Evolutionary conservation across 495 filamentous ascomycete species (phyloP).

Genomic region (Filosporella fistucella): DNA sequence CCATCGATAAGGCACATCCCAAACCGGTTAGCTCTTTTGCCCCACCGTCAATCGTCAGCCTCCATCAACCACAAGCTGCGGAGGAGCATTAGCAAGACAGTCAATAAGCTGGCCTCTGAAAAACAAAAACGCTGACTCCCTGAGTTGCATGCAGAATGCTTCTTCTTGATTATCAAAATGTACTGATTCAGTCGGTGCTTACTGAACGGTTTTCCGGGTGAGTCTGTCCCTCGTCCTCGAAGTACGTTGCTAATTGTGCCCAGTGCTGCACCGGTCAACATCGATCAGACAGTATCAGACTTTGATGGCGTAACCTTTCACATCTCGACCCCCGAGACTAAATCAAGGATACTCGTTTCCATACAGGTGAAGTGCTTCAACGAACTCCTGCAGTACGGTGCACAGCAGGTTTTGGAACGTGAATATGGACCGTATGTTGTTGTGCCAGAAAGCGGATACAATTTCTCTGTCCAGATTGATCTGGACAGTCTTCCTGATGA

Average conservation of each 20-base stretch:
- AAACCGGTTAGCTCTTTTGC: conserved; percentile 6
- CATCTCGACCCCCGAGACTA: conserved; percentile 89
- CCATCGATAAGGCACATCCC: no score
- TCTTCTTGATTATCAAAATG: conserved; percentile 98
- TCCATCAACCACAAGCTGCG: background rate
- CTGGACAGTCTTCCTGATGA: conserved; percentile 79
- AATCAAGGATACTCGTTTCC: conserved; percentile 88
- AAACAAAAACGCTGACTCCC: conserved; percentile 3
- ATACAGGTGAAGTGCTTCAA: conserved; percentile 90
- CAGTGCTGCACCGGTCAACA: conserved; percentile 77
- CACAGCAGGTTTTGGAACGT: conserved; percentile 80
- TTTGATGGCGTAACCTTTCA: conserved; percentile 98
- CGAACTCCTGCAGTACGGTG: conserved; percentile 89
- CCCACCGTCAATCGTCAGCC: conserved; percentile 12
- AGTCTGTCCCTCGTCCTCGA: background rate
- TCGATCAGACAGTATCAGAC: conserved; percentile 97
- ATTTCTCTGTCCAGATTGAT: conserved; percentile 89
- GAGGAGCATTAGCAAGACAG: background rate
- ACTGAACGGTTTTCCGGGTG: conserved; percentile 93
- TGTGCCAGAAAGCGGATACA: conserved; percentile 80
- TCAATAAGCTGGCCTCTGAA: background rate
- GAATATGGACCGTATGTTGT: conserved; percentile 95
- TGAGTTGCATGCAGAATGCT: conserved; percentile 60
- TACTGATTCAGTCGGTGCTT: conserved; percentile 90
- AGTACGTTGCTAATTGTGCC: background rate